Percentiles rank a stretch among this genome's conserved stretches.
Conservation (phyloP, 2,329 filamentous ascomycete genomes). For the Beauveria scarabaeidicola region DNA sequence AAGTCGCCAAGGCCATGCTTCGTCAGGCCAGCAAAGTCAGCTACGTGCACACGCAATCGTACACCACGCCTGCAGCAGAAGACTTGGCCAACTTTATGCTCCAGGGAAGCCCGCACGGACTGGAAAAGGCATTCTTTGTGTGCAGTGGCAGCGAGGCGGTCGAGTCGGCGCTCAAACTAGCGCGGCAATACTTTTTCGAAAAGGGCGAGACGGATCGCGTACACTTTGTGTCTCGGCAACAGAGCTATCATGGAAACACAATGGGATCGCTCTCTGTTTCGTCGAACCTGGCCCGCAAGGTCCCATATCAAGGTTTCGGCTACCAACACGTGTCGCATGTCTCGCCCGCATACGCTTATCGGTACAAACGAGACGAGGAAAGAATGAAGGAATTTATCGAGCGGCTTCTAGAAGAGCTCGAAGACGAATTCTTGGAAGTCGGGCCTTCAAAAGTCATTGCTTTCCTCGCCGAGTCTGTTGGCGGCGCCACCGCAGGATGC, state of each 20-base stretch:
- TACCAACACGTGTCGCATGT: slow-evolving; percentile 21
- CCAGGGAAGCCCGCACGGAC: slow-evolving; percentile 14
- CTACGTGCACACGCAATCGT: slow-evolving; percentile 21
- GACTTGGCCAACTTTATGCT: slow-evolving; percentile 22
- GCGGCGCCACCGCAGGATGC: slow-evolving; percentile 41
- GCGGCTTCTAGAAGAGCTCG: slow-evolving; percentile 35
- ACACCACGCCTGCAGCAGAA: slow-evolving; percentile 19
- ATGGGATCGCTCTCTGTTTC: slow-evolving; percentile 36
- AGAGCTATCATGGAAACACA: slow-evolving; percentile 43
- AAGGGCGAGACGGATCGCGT: slow-evolving; percentile 26
- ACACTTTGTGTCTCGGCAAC: slow-evolving; percentile 34
- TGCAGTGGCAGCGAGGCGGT: slow-evolving; percentile 27
- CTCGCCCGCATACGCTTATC: slow-evolving; percentile 18
- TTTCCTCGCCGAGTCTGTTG: slow-evolving; percentile 43
- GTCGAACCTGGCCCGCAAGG: slow-evolving; percentile 18
- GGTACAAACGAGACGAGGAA: slow-evolving; percentile 20
- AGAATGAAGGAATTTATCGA: slow-evolving; percentile 31
- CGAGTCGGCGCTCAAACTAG: slow-evolving; percentile 40
- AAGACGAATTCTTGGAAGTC: slow-evolving; percentile 36
- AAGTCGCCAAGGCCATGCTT: slow-evolving; percentile 46
- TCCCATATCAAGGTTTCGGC: slow-evolving; percentile 20
- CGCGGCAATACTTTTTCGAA: slow-evolving; percentile 39
- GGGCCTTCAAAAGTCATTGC: slow-evolving; percentile 39
- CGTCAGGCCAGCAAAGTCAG: slow-evolving; percentile 39
- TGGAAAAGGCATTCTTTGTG: slow-evolving; percentile 20